Conservation (phyloP, 176 grass and related monocot species). For the Avena insularis region DNA sequence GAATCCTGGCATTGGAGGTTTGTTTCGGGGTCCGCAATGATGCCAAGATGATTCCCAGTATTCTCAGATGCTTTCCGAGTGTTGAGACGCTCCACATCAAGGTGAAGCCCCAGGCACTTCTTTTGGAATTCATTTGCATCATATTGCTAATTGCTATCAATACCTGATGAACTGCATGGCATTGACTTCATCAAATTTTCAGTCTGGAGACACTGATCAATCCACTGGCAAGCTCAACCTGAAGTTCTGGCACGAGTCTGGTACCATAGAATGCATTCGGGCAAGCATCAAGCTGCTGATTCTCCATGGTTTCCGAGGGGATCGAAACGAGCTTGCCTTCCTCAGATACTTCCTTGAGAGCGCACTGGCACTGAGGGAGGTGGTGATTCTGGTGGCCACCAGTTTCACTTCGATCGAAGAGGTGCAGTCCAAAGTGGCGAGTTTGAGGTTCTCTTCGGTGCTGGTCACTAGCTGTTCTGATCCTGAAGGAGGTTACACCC, state of each 20-base stretch:
- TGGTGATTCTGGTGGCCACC: not conserved
- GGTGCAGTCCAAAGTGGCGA: not conserved
- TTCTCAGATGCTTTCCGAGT: not conserved
- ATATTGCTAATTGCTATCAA: not conserved
- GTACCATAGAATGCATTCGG: conserved; percentile 1
- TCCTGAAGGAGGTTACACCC: not conserved
- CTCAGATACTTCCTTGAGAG: not conserved
- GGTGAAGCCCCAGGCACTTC: not conserved
- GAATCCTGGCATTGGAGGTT: not conserved
- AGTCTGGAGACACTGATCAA: not conserved
- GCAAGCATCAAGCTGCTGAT: not conserved
- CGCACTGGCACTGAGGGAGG: not conserved
- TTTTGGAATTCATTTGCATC: not conserved
- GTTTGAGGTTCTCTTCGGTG: not conserved
- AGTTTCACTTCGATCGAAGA: not conserved
- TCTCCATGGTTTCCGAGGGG: conserved; percentile 20
- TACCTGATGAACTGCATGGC: not conserved
- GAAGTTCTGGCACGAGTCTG: not conserved
- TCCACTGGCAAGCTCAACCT: conserved; percentile 13
- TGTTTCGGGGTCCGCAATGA: not conserved
- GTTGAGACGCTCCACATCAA: conserved; percentile 19
- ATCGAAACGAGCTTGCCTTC: not conserved
- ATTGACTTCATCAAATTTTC: not conserved
- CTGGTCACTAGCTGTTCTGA: not conserved
- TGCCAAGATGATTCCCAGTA: conserved; percentile 1